Base-by-base conservation (phyloP, 2,329 filamentous ascomycete species). In the Monilinia fructicola region DNA sequence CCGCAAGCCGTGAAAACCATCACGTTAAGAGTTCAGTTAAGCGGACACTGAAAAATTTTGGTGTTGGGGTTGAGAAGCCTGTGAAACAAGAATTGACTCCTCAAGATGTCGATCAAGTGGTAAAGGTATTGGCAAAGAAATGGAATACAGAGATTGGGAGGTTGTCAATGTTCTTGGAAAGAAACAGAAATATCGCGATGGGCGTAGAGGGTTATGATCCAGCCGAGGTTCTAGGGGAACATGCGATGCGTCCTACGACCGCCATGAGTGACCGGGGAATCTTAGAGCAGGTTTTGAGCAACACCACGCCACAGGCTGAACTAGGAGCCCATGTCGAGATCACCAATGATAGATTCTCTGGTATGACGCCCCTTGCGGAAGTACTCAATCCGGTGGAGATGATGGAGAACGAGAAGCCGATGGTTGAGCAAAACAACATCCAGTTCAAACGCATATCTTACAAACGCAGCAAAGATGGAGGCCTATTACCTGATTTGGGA, bases 91-190 rank as follows among this genome's bases (percentile, higher is more conserved):
- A 75, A 44, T 40, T 73, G 3, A 76, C 74, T 6, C 68, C 72
- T 9, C 75, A 76, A 65, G 76, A 77, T 67, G 63, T 77, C 1
- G 73, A 76, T 44, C 72, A 69, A 28, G 73, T 75, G 10, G 72
- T 74, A 6, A 69, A 71, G 42, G 67, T 75, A 6, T 60, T 77
- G 12, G 69, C 70, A 14, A 70, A 73, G 53, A 71, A 70, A 6
- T 77, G 75, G 76, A 69, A 73, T 38, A 69, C 69, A n/a, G 72
- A 77, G 61, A 72, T 71, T 54, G 59, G 69, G 14, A 69, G 75
- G 38, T 65, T 77, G 35, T 62, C 70, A 1, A 71, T 69, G 65
- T 74, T 76, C 54, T 63, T 77, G 18, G 70, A 74, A 28, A 70
- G 76, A n/a, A 77, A 77, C 54, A 66, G 67, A 23, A 73, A 72